Evolutionary conservation across 2,329 filamentous ascomycete species (phyloP).

Genomic region (Pezicula radicicola): DNA sequence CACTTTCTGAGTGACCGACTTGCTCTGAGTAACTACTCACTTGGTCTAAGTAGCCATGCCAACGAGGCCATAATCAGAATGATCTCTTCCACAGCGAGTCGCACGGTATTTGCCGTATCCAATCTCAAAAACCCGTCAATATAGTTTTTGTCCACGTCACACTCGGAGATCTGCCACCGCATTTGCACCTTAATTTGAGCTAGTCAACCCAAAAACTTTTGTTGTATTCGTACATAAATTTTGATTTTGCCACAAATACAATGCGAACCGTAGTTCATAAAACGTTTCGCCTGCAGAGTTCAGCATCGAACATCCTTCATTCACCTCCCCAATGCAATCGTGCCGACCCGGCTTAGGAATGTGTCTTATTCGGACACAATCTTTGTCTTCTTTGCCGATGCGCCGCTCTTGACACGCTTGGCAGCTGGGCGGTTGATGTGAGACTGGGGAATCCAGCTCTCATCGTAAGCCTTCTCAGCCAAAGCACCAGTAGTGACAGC

Average conservation of each 20-base stretch:
- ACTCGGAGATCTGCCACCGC: background rate
- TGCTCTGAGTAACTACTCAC: too few species aligned
- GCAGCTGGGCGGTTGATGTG: conserved; percentile 85
- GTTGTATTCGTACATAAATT: conserved; percentile 3
- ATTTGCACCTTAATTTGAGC: background rate
- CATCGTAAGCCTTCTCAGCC: conserved; percentile 28
- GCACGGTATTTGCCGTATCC: too few species aligned
- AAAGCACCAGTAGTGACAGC: conserved; percentile 27
- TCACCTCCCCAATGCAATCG: background rate
- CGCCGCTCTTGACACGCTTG: conserved; percentile 59
- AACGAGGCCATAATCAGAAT: background rate
- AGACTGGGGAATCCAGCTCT: conserved; percentile 41
- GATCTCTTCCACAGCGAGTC: too few species aligned
- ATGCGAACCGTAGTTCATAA: background rate
- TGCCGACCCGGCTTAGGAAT: background rate
- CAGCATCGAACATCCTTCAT: background rate
- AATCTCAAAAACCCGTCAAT: too few species aligned
- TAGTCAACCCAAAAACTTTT: conserved; percentile 1
- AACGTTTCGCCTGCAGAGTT: background rate
- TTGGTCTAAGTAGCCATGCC: background rate
- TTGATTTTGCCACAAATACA: background rate
- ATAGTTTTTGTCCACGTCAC: too few species aligned
- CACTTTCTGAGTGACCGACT: background rate
- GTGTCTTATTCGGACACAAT: conserved; percentile 7
- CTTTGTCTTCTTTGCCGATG: conserved; percentile 20